Evolutionary conservation across 768 basidiomycete species (phyloP).

Genomic region (Leccinum subgranulosum): DNA sequence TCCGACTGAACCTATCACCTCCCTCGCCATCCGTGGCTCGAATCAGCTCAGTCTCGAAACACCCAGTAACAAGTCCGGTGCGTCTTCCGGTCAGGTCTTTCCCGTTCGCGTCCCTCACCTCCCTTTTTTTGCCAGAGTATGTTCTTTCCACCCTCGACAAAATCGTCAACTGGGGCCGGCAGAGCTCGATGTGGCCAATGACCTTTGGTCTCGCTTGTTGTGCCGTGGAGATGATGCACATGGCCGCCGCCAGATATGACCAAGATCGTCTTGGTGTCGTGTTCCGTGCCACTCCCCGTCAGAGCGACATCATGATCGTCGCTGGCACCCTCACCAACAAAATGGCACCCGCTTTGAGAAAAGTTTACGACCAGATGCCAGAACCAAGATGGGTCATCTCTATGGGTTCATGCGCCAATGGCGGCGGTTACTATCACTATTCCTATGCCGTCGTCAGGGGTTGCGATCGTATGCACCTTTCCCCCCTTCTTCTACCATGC

Average conservation of each 20-base stretch:
- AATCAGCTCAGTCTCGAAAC: constrained; percentile 85
- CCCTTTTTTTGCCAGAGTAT: constrained; percentile 61
- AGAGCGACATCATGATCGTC: constrained; percentile 98
- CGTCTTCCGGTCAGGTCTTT: constrained; percentile 15
- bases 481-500: constrained; percentile 1
- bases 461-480: constrained; percentile 77
- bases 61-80: constrained; percentile 88
- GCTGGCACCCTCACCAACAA: constrained; percentile 99
- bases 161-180: constrained; percentile 94
- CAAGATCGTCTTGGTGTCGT: constrained; percentile 97
- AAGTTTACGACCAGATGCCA: constrained; percentile 98
- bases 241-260: constrained; percentile 98
- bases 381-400: constrained; percentile 99
- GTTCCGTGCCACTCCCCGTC: constrained; percentile 98
- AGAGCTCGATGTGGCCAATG: constrained; percentile 99
- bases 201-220: constrained; percentile 98
- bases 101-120: constrained; percentile 1
- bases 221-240: constrained; percentile 99
- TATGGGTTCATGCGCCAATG: constrained; percentile 99
- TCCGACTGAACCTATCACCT: constrained; percentile 56
- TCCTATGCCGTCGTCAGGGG: constrained; percentile 98
- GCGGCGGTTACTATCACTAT: constrained; percentile 96
- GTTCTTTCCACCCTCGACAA: constrained; percentile 96
- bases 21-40: constrained; percentile 71
- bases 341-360: constrained; percentile 97